Evolutionary conservation across 352 stramenopile genomes (phyloP).

Genomic region (Globisporangium solare): DNA sequence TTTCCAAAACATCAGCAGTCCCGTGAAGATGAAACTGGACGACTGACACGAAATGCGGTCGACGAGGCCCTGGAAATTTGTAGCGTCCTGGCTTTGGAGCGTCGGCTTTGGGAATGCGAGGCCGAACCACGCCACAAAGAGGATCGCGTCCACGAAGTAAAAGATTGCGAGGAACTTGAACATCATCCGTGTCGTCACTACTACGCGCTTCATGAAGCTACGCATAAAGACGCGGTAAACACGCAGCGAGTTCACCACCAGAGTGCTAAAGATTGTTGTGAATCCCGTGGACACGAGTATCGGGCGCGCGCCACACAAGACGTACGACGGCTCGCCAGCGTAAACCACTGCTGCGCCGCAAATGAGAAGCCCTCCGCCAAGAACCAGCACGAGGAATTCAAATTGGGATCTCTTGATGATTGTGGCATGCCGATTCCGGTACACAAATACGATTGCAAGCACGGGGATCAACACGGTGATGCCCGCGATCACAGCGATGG

Average conservation of each 20-base stretch:
- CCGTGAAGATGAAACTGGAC: constrained; percentile 27
- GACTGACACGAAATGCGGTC: constrained; percentile 11
- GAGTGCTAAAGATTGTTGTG: constrained; percentile 22
- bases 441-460: constrained; percentile 19
- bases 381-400: constrained; percentile 17
- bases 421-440: constrained; percentile 15
- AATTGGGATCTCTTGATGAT: constrained; percentile 37
- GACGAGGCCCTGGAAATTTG: constrained; percentile 6
- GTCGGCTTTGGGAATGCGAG: constrained; percentile 8
- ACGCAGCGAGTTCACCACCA: constrained; percentile 27
- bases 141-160: constrained; percentile 7
- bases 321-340: constrained; percentile 13
- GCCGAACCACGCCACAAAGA: constrained; percentile 9
- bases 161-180: constrained; percentile 13
- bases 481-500: constrained; percentile 11
- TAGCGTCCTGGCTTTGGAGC: background rate
- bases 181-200: constrained; percentile 10
- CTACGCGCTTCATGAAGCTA: constrained; percentile 16
- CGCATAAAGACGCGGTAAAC: constrained; percentile 26
- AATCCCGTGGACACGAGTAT: constrained; percentile 21
- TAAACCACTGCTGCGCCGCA: constrained; percentile 15
- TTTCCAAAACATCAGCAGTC: constrained; percentile 39
- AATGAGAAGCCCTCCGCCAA: constrained; percentile 24
- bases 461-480: constrained; percentile 8
- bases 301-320: constrained; percentile 17